Base-by-base conservation (phyloP, 805 yeast species). In the Schwanniomyces polymorphus region DNA sequence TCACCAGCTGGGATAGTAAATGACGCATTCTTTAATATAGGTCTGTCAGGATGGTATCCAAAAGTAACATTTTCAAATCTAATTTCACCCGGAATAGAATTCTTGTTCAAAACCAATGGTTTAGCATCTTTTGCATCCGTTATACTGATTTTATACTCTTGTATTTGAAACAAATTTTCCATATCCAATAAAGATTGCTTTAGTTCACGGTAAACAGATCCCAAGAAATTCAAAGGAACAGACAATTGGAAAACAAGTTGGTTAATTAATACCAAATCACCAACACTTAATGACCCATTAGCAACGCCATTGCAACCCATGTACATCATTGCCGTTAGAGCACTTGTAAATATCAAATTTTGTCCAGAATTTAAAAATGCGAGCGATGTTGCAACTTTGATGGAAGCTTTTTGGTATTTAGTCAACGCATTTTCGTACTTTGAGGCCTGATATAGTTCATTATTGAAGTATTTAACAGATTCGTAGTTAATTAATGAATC, bases 301-400 rank as follows among this genome's bases (percentile, higher is more conserved):
- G 90, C 83, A n/a, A 94, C 94, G 25, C 98, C 98, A 46, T 84
- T 82, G 58, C 97, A 89, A 12, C 97, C 97, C 96, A 94, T 85
- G 65, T 88, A 94, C 99, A 94, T 94, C 95, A 94, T 94, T 1
- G 85, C 88, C 1, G 99, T 94, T 52, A 94, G 72, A 1, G 99
- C 98, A 35, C 88, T 68, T 0, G 97, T 88, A 68, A 88, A 88
- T 27, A 88, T 88, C 46, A 86, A 56, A 60, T 85, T 87, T 63
- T 88, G 95, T 14, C 95, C 95, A 0, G 90, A 76, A 54, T 88
- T 88, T 50, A 88, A 72, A 58, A 79, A 88, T 21, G 94, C 91
- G 51, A 88, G 70, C 0, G 94, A 87, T 3, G 92, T 88, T 2
- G 92, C 91, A n/a, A 88, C 89, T 60, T 86, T 86, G 54, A 88